Evolutionary conservation across 257 asterid genomes (phyloP).

Genomic region (Nicotiana noctiflora): DNA sequence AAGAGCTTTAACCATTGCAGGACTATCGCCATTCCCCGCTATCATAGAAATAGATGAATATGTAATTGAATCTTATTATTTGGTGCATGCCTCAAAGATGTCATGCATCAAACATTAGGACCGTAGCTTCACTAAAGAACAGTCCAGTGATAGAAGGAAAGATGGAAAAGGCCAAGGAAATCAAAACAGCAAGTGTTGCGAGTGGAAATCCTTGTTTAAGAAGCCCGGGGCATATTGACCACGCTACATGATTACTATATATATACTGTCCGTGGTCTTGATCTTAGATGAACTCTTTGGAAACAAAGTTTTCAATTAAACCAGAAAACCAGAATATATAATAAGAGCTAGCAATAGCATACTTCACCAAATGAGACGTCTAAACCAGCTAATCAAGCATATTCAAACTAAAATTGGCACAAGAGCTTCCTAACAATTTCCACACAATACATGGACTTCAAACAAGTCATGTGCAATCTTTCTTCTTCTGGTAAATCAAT

Average conservation of each 20-base stretch:
- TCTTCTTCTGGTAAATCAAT: neutral
- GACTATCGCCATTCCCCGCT: neutral
- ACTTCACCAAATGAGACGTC: neutral
- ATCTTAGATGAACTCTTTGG: neutral
- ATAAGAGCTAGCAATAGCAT: neutral
- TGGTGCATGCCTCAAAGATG: neutral
- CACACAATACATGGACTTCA: neutral
- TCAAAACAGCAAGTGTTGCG: neutral
- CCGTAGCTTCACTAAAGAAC: neutral
- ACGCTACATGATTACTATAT: neutral
- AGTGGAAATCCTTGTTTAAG: neutral
- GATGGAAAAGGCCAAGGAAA: neutral
- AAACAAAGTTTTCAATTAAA: neutral
- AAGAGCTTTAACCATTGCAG: neutral
- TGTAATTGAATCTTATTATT: neutral
- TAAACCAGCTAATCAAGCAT: neutral
- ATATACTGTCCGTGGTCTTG: neutral
- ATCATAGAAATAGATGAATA: neutral
- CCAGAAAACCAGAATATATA: neutral
- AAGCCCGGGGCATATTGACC: neutral
- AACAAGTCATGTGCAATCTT: neutral
- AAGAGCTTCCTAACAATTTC: neutral
- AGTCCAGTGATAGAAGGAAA: neutral
- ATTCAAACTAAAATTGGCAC: neutral
- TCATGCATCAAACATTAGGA: neutral